phyloP scores from a whole-genome alignment of 805 yeast species.

The Candida maris region DNA sequence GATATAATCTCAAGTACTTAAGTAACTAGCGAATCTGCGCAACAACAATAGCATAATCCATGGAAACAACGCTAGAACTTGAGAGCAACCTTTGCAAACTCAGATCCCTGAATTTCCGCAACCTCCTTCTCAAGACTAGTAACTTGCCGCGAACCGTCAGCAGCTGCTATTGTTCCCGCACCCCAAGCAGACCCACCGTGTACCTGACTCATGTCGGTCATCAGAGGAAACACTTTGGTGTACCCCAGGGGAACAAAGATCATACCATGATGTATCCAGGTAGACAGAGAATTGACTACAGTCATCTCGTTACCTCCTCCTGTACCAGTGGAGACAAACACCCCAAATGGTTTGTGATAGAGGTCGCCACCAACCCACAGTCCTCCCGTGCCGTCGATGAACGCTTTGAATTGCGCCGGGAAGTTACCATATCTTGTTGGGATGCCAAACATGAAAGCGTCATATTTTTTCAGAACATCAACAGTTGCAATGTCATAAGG shows the following conservation, averaged over 20 bases:
- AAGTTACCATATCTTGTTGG: constrained; percentile 84
- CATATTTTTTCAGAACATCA: constrained; percentile 59
- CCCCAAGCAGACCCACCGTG: constrained; percentile 90
- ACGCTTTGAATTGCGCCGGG: constrained; percentile 77
- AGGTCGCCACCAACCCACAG: constrained; percentile 75
- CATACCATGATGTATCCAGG: constrained; percentile 76
- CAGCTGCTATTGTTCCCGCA: constrained; percentile 76
- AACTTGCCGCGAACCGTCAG: constrained; percentile 74
- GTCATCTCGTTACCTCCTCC: constrained; percentile 87
- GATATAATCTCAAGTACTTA: too few relatives aligned
- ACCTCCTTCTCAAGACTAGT: constrained; percentile 58
- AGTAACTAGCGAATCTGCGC: too few relatives aligned
- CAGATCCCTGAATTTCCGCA: constrained; percentile 65
- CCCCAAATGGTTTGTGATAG: constrained; percentile 70
- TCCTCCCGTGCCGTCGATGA: constrained; percentile 77
- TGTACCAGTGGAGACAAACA: constrained; percentile 72
- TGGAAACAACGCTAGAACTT: too few relatives aligned
- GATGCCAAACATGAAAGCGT: constrained; percentile 80
- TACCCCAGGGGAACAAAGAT: constrained; percentile 78
- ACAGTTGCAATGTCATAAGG: constrained; percentile 61
- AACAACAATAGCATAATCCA: too few relatives aligned
- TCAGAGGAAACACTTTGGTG: constrained; percentile 51
- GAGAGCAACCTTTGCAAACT: constrained; percentile 49
- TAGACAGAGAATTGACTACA: constrained; percentile 58
- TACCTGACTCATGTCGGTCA: constrained; percentile 56